phyloP scores from a whole-genome alignment of 306 rosid genomes.

The Prunus mira region DNA sequence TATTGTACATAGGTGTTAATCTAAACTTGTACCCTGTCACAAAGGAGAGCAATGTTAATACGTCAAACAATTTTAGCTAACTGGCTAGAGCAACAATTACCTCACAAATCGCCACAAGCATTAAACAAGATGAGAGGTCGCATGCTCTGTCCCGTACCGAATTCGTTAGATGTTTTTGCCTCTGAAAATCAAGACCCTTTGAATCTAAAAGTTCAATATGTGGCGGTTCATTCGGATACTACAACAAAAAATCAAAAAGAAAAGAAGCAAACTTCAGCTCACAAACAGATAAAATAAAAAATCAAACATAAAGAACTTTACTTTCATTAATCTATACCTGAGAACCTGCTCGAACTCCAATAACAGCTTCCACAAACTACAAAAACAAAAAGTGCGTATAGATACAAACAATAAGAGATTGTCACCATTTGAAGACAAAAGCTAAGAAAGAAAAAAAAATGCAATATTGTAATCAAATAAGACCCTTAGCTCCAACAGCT shows the following conservation, averaged over 20 bases:
- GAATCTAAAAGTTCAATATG: slow-evolving; percentile 49
- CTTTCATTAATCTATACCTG: slow-evolving; percentile 44
- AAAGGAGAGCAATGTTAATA: neutral
- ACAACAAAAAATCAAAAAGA: slow-evolving; percentile 14
- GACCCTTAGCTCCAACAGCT: neutral
- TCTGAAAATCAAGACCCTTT: slow-evolving; percentile 65
- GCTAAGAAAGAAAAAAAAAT: neutral
- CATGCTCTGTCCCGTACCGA: slow-evolving; percentile 46
- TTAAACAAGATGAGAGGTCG: slow-evolving; percentile 55
- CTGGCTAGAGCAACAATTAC: slow-evolving; percentile 34
- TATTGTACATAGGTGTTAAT: neutral
- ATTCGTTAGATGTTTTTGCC: slow-evolving; percentile 44
- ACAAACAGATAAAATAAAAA: neutral
- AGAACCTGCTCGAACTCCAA: slow-evolving; percentile 44
- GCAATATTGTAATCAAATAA: neutral
- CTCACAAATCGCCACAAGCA: slow-evolving; percentile 84
- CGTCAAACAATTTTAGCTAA: slow-evolving; percentile 13
- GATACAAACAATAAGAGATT: neutral
- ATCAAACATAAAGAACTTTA: neutral
- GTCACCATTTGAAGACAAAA: neutral
- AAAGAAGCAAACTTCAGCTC: neutral
- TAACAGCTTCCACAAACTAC: slow-evolving; percentile 74
- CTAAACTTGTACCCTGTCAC: too few relatives aligned
- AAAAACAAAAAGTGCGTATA: neutral
- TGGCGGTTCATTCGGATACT: slow-evolving; percentile 79